Percentiles rank a stretch among this genome's conserved stretches.
These are phyloP conservation scores for Posidonia australis DNA, from an alignment of 106 monocot genomes.

Conservation along the genomic window DNA sequence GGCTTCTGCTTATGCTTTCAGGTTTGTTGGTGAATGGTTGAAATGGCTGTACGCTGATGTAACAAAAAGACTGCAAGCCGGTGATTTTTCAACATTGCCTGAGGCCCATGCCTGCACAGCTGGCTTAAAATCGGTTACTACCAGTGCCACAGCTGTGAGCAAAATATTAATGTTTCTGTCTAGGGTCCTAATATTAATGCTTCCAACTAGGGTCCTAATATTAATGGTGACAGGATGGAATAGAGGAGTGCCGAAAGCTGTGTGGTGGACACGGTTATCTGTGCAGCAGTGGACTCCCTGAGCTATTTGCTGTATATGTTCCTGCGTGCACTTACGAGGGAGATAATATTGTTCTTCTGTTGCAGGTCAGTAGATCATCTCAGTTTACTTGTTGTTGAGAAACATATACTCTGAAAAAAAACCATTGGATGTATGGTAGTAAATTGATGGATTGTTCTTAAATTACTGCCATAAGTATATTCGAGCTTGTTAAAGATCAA, in stretches of 20 bases:
- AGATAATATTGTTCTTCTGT: slow-evolving; percentile 76
- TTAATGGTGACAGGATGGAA: slow-evolving; percentile 56
- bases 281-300: slow-evolving; percentile 96
- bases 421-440: not conserved
- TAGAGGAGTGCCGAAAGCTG: slow-evolving; percentile 96
- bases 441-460: not conserved
- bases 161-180: not conserved
- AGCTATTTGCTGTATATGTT: slow-evolving; percentile 92
- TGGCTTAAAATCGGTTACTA: slow-evolving; percentile 92
- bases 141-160: slow-evolving; percentile 76
- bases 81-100: slow-evolving; percentile 83
- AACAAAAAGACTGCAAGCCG: slow-evolving; percentile 58
- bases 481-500: no score
- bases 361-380: slow-evolving; percentile 45
- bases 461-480: no score
- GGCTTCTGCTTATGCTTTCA: slow-evolving; percentile 95
- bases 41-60: slow-evolving; percentile 89
- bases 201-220: no score
- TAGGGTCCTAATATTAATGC: no score
- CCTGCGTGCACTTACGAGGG: slow-evolving; percentile 97
- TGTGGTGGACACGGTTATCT: slow-evolving; percentile 98
- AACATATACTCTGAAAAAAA: not conserved
- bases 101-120: slow-evolving; percentile 98
- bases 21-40: slow-evolving; percentile 97
- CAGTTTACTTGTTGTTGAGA: not conserved